phyloP scores from a whole-genome alignment of 2,329 filamentous ascomycete species.

The Penicillium sp. region DNA sequence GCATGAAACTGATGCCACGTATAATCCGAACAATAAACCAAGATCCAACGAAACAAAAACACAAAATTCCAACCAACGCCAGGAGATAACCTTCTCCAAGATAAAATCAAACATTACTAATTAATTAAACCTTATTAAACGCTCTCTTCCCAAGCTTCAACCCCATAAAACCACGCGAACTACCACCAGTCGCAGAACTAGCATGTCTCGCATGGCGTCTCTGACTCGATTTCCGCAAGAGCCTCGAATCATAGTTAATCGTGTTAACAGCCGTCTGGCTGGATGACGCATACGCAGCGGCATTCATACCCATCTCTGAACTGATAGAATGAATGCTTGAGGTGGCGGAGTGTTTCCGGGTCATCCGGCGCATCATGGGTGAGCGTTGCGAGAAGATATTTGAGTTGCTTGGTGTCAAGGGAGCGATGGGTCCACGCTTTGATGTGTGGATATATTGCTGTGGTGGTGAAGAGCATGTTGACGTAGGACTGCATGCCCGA shows the following conservation, averaged over 20 bases:
- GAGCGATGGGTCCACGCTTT: constrained; percentile 8
- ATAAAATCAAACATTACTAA: neutral
- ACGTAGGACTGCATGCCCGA: constrained; percentile 20
- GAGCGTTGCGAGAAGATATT: constrained; percentile 24
- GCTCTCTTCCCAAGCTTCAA: constrained; percentile 23
- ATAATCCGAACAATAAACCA: neutral
- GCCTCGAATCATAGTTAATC: constrained; percentile 1
- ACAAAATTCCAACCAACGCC: neutral
- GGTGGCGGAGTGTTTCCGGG: constrained; percentile 27
- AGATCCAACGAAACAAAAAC: neutral
- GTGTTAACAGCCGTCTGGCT: constrained; percentile 1
- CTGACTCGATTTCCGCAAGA: constrained; percentile 15
- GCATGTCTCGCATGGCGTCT: constrained; percentile 18
- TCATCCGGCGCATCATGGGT: constrained; percentile 25
- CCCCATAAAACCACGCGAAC: constrained; percentile 21
- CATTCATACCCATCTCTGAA: constrained; percentile 24
- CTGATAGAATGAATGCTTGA: constrained; percentile 30
- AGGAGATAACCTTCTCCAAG: neutral
- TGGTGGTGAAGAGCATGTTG: constrained; percentile 21
- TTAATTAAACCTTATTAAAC: constrained; percentile 13
- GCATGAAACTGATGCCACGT: neutral
- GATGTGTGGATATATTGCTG: constrained; percentile 21
- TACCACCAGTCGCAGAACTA: constrained; percentile 11
- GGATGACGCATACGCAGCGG: neutral
- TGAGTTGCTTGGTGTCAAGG: constrained; percentile 16